Conservation (phyloP, 2,329 filamentous ascomycete species). For the Amphichorda felina region DNA sequence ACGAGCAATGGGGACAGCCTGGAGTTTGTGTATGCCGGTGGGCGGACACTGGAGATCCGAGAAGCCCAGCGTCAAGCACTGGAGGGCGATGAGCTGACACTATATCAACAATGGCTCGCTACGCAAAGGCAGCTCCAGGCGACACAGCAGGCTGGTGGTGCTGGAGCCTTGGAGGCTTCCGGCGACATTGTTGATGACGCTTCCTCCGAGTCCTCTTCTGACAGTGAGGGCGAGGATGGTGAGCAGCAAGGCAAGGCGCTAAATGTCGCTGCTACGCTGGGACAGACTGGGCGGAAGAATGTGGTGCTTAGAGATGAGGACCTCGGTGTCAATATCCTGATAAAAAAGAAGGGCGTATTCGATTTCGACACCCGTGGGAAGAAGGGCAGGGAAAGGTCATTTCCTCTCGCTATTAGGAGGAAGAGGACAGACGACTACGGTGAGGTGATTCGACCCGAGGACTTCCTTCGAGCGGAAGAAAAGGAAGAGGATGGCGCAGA, state of each 20-base stretch:
- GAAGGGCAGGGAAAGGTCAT: conserved; percentile 84
- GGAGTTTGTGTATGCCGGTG: conserved; percentile 55
- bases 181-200: conserved; percentile 72
- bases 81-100: conserved; percentile 60
- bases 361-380: conserved; percentile 89
- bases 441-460: conserved; percentile 84
- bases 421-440: conserved; percentile 84
- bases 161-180: conserved; percentile 54
- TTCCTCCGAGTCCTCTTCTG: conserved; percentile 74
- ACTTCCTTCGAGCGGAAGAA: conserved; percentile 88
- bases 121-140: conserved; percentile 80
- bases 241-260: conserved; percentile 87
- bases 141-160: conserved; percentile 59
- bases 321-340: conserved; percentile 78
- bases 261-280: conserved; percentile 76
- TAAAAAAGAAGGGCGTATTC: conserved; percentile 81
- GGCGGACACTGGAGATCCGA: conserved; percentile 46
- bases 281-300: conserved; percentile 75
- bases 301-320: conserved; percentile 81
- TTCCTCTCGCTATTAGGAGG: conserved; percentile 72
- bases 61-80: conserved; percentile 54
- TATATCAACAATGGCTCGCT: conserved; percentile 89
- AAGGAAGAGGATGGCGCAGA: conserved; percentile 64
- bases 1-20: conserved; percentile 41
- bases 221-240: conserved; percentile 78